Conservation (phyloP, 306 rosid genomes). For the Ceratonia siliqua region DNA sequence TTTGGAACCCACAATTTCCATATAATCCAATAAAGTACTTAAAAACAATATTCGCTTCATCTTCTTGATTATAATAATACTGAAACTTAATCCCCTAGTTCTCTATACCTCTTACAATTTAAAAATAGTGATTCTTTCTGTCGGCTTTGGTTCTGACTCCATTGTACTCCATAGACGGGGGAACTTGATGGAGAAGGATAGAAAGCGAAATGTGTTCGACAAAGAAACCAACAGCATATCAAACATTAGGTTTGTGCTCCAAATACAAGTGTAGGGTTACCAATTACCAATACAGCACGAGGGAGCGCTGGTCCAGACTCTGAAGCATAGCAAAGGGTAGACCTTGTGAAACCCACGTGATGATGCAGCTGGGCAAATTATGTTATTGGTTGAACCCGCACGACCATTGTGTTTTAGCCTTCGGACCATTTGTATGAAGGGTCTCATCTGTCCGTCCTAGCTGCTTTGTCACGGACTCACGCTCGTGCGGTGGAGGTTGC, state of each 20-base stretch:
- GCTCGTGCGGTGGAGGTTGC: constrained; percentile 41
- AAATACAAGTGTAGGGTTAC: constrained; percentile 26
- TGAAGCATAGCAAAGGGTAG: not conserved
- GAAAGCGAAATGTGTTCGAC: constrained; percentile 37
- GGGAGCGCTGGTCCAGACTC: constrained; percentile 37
- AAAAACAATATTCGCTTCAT: constrained; percentile 47
- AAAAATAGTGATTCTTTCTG: constrained; percentile 39
- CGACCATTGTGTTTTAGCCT: not conserved
- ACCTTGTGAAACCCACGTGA: constrained; percentile 50
- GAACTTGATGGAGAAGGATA: constrained; percentile 27
- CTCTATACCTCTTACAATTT: constrained; percentile 15
- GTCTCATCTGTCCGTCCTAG: constrained; percentile 5
- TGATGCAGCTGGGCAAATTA: constrained; percentile 27
- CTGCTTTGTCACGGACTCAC: not conserved
- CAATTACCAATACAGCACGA: constrained; percentile 21
- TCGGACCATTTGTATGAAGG: constrained; percentile 21
- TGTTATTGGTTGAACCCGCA: constrained; percentile 37
- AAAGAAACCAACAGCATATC: constrained; percentile 40
- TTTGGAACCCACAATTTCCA: constrained; percentile 41
- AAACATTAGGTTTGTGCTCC: constrained; percentile 51
- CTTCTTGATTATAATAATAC: constrained; percentile 16
- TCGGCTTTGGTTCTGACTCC: constrained; percentile 40
- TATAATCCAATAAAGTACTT: constrained; percentile 38
- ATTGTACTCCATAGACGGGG: constrained; percentile 33
- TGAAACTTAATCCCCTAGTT: constrained; percentile 8